A percentile compares a stretch with the other conserved stretches of the same genome.
phyloP scores from a whole-genome alignment of 2,329 filamentous ascomycete genomes.

The Thelonectria rubi region DNA sequence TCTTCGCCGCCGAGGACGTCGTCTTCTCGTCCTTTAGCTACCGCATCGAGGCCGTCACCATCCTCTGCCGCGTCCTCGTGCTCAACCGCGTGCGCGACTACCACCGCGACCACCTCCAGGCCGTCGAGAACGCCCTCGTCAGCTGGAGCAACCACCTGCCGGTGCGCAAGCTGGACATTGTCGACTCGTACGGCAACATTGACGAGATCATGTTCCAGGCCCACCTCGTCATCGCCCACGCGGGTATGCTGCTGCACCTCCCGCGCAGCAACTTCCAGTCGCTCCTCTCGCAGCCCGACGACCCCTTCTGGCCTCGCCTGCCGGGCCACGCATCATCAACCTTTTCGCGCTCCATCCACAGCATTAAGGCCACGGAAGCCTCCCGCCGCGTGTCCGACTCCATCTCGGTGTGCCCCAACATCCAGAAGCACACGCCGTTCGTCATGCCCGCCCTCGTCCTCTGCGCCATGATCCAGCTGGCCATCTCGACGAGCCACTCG shows the following conservation, averaged over 20 bases:
- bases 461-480: slow-evolving; percentile 35
- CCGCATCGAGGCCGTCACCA: slow-evolving; percentile 34
- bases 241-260: slow-evolving; percentile 35
- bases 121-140: slow-evolving; percentile 34
- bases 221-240: slow-evolving; percentile 32
- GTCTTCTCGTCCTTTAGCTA: slow-evolving; percentile 38
- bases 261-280: slow-evolving; percentile 23
- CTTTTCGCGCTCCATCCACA: slow-evolving; percentile 27
- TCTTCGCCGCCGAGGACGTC: slow-evolving; percentile 25
- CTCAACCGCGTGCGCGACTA: slow-evolving; percentile 26
- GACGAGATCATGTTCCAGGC: slow-evolving; percentile 41
- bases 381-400: slow-evolving; percentile 35
- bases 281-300: neutral
- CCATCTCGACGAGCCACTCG: slow-evolving; percentile 30
- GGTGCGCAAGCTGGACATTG: slow-evolving; percentile 28
- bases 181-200: slow-evolving; percentile 32
- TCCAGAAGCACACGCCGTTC: slow-evolving; percentile 35
- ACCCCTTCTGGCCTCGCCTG: slow-evolving; percentile 6
- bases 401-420: slow-evolving; percentile 31
- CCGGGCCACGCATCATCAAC: slow-evolving; percentile 21
- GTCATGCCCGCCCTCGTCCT: slow-evolving; percentile 30
- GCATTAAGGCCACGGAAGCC: slow-evolving; percentile 38
- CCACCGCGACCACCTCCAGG: slow-evolving; percentile 34
- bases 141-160: slow-evolving; percentile 37
- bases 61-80: slow-evolving; percentile 29